phyloP scores from a whole-genome alignment of 148 eudicot species.

The Beta vulgaris region DNA sequence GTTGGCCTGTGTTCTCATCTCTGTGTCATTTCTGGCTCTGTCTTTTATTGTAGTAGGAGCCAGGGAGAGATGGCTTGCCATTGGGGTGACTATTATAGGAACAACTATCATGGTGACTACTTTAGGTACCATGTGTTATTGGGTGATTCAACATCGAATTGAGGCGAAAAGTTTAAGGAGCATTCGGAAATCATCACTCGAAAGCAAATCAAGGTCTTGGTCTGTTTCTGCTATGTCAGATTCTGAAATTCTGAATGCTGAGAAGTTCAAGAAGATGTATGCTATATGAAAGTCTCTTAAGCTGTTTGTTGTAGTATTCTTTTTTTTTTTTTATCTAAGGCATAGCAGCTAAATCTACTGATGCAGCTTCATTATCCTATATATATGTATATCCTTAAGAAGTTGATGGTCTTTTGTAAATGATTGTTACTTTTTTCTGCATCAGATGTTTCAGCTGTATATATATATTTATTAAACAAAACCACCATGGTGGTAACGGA shows the following conservation, averaged over 20 bases:
- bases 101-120: slow-evolving; percentile 67
- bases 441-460: slow-evolving; percentile 13
- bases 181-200: slow-evolving; percentile 42
- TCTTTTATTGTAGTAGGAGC: slow-evolving; percentile 68
- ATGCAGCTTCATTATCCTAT: slow-evolving; percentile 13
- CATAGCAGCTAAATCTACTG: neutral
- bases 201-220: slow-evolving; percentile 46
- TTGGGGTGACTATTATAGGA: slow-evolving; percentile 65
- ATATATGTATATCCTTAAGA: slow-evolving; percentile 10
- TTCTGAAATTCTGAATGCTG: slow-evolving; percentile 44
- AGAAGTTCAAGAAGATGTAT: slow-evolving; percentile 61
- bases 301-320: neutral
- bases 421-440: neutral
- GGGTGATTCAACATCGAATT: slow-evolving; percentile 76
- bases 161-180: slow-evolving; percentile 49
- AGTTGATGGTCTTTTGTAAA: slow-evolving; percentile 15
- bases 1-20: slow-evolving; percentile 73
- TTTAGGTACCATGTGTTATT: slow-evolving; percentile 74
- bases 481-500: neutral
- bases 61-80: slow-evolving; percentile 61
- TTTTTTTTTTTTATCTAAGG: neutral
- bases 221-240: slow-evolving; percentile 48
- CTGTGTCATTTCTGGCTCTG: slow-evolving; percentile 71
- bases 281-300: slow-evolving; percentile 44
- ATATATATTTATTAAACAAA: neutral